Evolutionary conservation across 2,329 filamentous ascomycete genomes (phyloP), one percentile per base, ranked within the genome.

Genomic region (Chaetomium sp.): DNA sequence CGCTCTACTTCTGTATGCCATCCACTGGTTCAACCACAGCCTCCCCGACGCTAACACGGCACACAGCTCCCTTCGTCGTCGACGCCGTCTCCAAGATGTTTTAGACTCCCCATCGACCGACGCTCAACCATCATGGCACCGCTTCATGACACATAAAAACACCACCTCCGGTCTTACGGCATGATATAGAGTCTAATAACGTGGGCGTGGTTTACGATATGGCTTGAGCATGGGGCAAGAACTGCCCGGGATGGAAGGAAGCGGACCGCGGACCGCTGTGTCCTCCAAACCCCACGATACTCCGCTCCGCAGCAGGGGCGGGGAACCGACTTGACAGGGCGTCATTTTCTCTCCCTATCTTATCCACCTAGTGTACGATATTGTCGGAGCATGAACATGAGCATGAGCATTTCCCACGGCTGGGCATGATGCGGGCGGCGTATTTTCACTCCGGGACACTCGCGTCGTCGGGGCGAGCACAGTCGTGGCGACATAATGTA

Each of bases 1-100:
- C 90, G 57, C 83, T 95, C 57, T 94, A 94, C 75, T 79, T 95
- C 66, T 92, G 91, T 95, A 86, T 21, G 23, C 35, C 42, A 1
- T 10, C 12, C 4, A 31, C 35, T 21, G 38, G 29, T 23, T 56
- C 56, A 60, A 59, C n/a, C 13, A 23, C 47, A 7, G 27, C 27
- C 27, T 42, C 50, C 16, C n/a, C n/a, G 50, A 21, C 65, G 64
- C 57, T 62, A 57, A 50, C 27, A 25, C 29, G 1, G n/a, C 6
- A 35, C 25, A 25, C 60, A 87, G 85, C 84, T 63, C 85, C 85
- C 60, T 87, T 87, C 72, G 80, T 83, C 69, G 79, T 87, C 72
- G 83, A 87, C 67, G 81, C 71, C 57, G 61, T 74, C 60, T 75
- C 69, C 68, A 77, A 77, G 70, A 68, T 77, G 45, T 72, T 77